phyloP scores from a whole-genome alignment of 2,329 filamentous ascomycete genomes.

The Trichophyton benhamiae region DNA sequence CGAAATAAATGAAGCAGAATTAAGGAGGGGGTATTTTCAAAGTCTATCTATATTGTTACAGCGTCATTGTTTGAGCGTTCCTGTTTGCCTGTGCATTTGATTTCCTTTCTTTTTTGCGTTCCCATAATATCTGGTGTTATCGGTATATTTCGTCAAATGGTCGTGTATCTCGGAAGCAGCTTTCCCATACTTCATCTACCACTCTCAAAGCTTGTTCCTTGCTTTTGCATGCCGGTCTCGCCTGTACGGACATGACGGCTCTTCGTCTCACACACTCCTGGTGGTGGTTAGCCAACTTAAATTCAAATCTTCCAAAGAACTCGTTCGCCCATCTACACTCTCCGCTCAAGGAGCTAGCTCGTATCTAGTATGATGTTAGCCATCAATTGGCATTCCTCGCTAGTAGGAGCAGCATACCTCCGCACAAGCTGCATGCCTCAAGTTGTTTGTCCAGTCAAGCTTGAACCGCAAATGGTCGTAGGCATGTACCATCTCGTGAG shows the following conservation, averaged over 20 bases:
- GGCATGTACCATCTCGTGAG: constrained; percentile 96
- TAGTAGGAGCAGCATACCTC: constrained; percentile 48
- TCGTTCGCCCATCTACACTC: constrained; percentile 87
- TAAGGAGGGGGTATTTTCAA: constrained; percentile 5
- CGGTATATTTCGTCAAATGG: constrained; percentile 96
- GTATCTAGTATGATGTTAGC: constrained; percentile 48
- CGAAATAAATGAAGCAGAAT: background rate
- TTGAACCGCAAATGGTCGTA: constrained; percentile 91
- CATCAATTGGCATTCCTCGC: background rate
- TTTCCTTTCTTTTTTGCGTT: constrained; percentile 6
- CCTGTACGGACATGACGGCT: constrained; percentile 67
- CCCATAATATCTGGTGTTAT: constrained; percentile 19
- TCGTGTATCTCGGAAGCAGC: constrained; percentile 84
- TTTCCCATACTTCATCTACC: constrained; percentile 97
- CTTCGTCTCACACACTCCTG: constrained; percentile 79
- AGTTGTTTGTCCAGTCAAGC: constrained; percentile 64
- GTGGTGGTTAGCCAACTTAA: constrained; percentile 80
- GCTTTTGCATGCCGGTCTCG: constrained; percentile 68
- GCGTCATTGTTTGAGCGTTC: constrained; percentile 5
- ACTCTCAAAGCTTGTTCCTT: constrained; percentile 75
- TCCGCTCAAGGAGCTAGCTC: constrained; percentile 81
- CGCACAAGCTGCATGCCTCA: constrained; percentile 85
- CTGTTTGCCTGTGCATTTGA: background rate
- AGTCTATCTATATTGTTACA: constrained; percentile 5
- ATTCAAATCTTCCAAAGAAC: constrained; percentile 72